Base-by-base conservation (phyloP, 108 stramenopile genomes). In the Hondaea fermentalgiana region DNA sequence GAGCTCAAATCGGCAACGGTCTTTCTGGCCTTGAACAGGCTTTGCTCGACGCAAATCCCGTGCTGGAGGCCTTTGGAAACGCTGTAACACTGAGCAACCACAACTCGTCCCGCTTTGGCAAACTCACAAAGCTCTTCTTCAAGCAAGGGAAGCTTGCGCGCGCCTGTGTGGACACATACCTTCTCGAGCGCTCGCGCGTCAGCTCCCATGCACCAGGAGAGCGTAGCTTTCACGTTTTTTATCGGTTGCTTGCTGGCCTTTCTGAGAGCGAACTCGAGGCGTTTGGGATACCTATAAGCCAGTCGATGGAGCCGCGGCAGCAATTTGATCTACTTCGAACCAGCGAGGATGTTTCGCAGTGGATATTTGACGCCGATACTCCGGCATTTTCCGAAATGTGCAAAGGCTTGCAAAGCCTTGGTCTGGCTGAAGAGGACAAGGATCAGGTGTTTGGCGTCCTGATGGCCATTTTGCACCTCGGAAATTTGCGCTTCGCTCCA, bases 141-240 rank as follows among this genome's bases (percentile, higher is more conserved):
- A 10, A 3, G 23, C n/a, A 83, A 43, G 76, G 49, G 8, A 28
- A 53, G 25, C 51, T 83, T 6, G 51, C 51, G 1, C 89, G 91
- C 8, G 90, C 90, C 44, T 59, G 28, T 10, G 92, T 93, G 60
- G 90, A 72, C 44, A 93, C 91, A 58, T 94, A 93, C 91, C 91
- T 94, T 59, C 90, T 94, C 23, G 94, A 94, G 58, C 93, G 92
- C 71, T 89, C 90, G 49, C 47, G 94, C 44, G 91, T 93, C 21
- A 93, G 89, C 3, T 44, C 57, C 10, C 94, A 93, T 60, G 83
- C 92, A 19, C 95, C 76, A 19, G 17, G 76, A 8, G 94, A 94
- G 89, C 42, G 94, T 51, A 94, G 93, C 91, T 94, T 91, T 90
- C 94, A 94, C 87, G 87, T 94, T 3, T 94, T 94, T 57, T 94